Conservation (phyloP, 2,329 filamentous ascomycete genomes). For the Fusarium sp. region DNA sequence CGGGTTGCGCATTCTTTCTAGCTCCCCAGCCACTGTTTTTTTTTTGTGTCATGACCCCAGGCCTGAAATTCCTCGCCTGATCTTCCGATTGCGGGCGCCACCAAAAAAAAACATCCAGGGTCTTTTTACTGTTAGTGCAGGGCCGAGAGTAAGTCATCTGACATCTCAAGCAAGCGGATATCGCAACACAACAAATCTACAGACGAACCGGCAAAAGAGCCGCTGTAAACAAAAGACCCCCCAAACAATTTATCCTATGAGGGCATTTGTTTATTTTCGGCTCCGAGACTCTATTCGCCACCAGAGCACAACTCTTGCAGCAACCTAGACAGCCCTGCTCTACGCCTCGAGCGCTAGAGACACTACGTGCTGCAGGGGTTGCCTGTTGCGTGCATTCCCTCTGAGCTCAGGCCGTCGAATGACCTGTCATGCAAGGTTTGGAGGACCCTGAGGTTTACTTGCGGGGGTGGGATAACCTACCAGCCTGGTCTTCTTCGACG, state of each 20-base stretch:
- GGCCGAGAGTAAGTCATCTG: not conserved
- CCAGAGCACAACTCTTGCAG: not conserved
- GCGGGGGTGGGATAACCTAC: slow-evolving; percentile 3
- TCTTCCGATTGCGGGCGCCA: not conserved
- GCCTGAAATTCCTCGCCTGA: not conserved
- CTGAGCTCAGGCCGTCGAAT: slow-evolving; percentile 11
- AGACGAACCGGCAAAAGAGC: not conserved
- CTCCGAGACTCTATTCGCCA: not conserved
- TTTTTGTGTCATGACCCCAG: not conserved
- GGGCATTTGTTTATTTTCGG: not conserved
- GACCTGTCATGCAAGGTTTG: slow-evolving; percentile 12
- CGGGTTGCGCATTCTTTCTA: not conserved
- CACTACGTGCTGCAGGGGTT: slow-evolving; percentile 17
- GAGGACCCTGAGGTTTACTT: slow-evolving; percentile 8
- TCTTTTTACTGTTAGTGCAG: not conserved
- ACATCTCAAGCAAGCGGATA: not conserved
- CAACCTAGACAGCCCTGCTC: not conserved
- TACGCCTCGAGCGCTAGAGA: not conserved
- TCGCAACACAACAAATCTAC: not conserved
- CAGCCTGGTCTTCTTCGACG: not conserved
- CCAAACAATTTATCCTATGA: not conserved
- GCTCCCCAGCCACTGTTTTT: not conserved
- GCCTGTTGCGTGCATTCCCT: slow-evolving; percentile 8
- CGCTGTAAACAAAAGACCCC: not conserved
- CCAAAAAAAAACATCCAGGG: not conserved